Evolutionary conservation across 2,329 filamentous ascomycete genomes (phyloP), one percentile per base, ranked within the genome.

Genomic region (Incumbomyces lentus): DNA sequence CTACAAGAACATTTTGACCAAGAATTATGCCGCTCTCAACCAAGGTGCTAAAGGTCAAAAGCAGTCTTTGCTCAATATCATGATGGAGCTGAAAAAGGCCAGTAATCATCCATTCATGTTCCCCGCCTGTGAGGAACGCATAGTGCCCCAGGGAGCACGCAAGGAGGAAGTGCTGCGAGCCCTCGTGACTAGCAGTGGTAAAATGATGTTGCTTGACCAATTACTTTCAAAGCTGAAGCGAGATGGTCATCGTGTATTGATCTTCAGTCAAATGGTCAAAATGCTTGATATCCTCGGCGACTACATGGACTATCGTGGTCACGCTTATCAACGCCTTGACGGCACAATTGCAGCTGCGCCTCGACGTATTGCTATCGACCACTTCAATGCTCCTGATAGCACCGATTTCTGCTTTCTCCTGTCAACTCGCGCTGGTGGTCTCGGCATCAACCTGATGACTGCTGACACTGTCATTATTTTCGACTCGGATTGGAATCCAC

Each of bases 21-120:
- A 90, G 59, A 98, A 98, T 62, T 98, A 98, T 59, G 81, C 88
- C 26, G 92, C 90, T 2, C 74, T 98, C 29, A 95, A 93, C 58
- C 86, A 95, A 60, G 90, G 88, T 38, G 82, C 83, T 37, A 86
- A 80, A 50, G 92, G 90, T 5, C 86, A 93, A 64, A 96, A 95
- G 66, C 90, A 94, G 55, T 96, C 90, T 0, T 70, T 98, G 12
- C 71, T 98, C 53, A 98, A 98, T 66, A 92, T 98, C 63, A 95
- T 98, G 79, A 98, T 98, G 92, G 92, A 98, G 65, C 67, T 98
- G 59, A 98, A 98, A 72, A 98, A 98, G 67, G 88, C 92, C 62
- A 96, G 90, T 68, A 98, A 98, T 60, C 92, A 98, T 61, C 90
- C 92, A 1, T 94, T 95, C 68, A 93, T 98, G 82, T 96, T 98